Evolutionary conservation across 306 rosid genomes (phyloP), one percentile per base, ranked within the genome.

Genomic region (Gillenia trifoliata): DNA sequence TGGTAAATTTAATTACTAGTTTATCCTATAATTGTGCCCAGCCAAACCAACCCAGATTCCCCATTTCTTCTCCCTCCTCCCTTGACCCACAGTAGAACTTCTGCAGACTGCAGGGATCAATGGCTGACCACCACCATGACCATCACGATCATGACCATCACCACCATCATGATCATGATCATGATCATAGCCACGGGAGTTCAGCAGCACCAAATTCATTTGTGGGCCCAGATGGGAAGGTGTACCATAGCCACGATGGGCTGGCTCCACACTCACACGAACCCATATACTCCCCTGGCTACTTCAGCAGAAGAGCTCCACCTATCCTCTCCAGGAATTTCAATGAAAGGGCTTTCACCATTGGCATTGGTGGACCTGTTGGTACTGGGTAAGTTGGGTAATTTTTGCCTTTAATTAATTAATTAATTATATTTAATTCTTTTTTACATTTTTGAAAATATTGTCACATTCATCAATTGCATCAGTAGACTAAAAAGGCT

Each of bases 281-380:
- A 67, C 95, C 96, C 79, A 86, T 92, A 7, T 92, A 94, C 89
- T 90, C 97, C 2, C 97, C 99, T 0, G 99, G 99, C 26, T 92
- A 23, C 89, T 92, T 94, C 92, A 85, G 70, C 88, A 76, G 96
- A 83, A 90, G 99, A 77, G 97, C 99, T 71, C 96, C 79, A 12
- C 96, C 96, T 0, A 90, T 91, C 70, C 29, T 56, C 61, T 33
- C 78, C 64, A 79, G 96, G 54, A 77, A 92, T 77, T 94, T 92
- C 89, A 90, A 71, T 4, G 96, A 92, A 81, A 72, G 99, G 81
- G 96, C 97, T 26, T 94, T 94, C 86, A 92, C 99, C 3, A 67
- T 94, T 60, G 99, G 99, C 43, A 94, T 92, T 47, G 99, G 99
- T 59, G 99, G 99, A 45, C 99, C 99, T 0, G 99, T 94, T 23